Base-by-base conservation (phyloP, 176 grass and related monocot species). In the Carex myosuroides region DNA sequence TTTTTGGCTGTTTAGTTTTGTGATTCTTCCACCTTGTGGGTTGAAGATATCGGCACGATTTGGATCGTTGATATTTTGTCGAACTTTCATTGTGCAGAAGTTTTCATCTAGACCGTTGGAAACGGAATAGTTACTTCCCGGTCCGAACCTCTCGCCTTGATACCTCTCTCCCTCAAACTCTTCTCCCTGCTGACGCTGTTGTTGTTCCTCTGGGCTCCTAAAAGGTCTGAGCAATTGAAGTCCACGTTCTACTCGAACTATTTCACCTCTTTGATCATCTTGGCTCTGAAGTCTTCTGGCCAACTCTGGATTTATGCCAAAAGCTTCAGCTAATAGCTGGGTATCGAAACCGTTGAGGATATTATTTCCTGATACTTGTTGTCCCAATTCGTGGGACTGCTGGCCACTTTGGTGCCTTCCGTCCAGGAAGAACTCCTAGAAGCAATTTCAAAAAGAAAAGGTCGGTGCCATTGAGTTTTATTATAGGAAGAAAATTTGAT, bases 401-500 rank as follows among this genome's bases (percentile, higher is more conserved):
- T 58, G 66, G 6, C 39, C 50, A 1, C 65, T 89, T 14, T 65
- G 53, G 8, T 66, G 68, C 21, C 73, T 84, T 70, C 88, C 85
- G 2, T 85, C 88, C 16, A 90, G 58, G 22, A 90, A 53, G 44
- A 90, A 90, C 20, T 90, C 80, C 88, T 90, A 53, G 16, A 35
- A 80, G 46, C 69, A 16, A 17, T 56, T 80, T 70, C 26, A 26
- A 42, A 48, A 66, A 11, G 26, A 48, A 70, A 21, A 78, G 13
- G 12, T 85, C 1, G 42, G 20, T 29, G 32, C 16, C 9, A 18
- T 75, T 29, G 33, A 68, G 37, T 17, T 70, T 26, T 4, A 84
- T 50, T 64, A 21, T 42, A 17, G 13, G 10, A 69, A 13, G 26
- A 32, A 17, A 35, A 67, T 33, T 37, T 67, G 30, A 37, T 35